A percentile compares a stretch with the other conserved stretches of the same genome.
These are phyloP conservation scores for Rhynchospora tenuis DNA, from an alignment of 176 grass and related monocot genomes.

Conservation along the genomic window DNA sequence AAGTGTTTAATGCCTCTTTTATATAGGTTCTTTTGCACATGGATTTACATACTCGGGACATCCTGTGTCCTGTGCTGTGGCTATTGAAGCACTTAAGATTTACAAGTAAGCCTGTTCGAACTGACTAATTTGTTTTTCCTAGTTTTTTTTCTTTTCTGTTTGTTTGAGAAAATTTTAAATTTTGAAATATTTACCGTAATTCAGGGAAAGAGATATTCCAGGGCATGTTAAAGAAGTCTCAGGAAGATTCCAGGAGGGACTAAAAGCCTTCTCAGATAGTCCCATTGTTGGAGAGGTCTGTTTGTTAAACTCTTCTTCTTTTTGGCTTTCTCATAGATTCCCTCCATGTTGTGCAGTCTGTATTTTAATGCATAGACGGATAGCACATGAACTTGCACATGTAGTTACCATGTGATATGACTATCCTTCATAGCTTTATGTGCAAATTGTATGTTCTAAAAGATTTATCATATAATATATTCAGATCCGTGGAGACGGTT, in stretches of 20 bases:
- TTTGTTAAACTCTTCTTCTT: constrained; percentile 16
- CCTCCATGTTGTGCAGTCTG: not conserved
- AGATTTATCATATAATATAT: constrained; percentile 1
- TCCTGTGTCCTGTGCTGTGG: constrained; percentile 83
- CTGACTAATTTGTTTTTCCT: not conserved
- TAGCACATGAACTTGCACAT: not conserved
- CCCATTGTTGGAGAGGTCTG: constrained; percentile 80
- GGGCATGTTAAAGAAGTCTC: constrained; percentile 55
- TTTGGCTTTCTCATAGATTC: not conserved
- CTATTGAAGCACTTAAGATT: constrained; percentile 83
- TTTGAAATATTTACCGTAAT: constrained; percentile 16
- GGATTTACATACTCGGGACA: constrained; percentile 96
- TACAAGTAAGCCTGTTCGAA: constrained; percentile 39
- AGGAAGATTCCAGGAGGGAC: constrained; percentile 78
- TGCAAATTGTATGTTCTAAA: not conserved
- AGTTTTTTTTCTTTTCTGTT: not conserved
- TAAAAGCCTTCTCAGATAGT: constrained; percentile 59
- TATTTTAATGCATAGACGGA: not conserved
- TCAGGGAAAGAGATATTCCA: constrained; percentile 85
- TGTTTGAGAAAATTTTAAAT: constrained; percentile 16
- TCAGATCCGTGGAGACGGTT: constrained; percentile 79
- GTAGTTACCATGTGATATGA: not conserved
- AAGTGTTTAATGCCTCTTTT: not conserved
- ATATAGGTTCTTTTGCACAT: constrained; percentile 85
- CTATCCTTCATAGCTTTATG: not conserved